Percentiles rank a stretch among this genome's conserved stretches.
These are phyloP conservation scores for Nannochloropsis salina DNA, from an alignment of 108 stramenopile genomes.

Conservation along the genomic window DNA sequence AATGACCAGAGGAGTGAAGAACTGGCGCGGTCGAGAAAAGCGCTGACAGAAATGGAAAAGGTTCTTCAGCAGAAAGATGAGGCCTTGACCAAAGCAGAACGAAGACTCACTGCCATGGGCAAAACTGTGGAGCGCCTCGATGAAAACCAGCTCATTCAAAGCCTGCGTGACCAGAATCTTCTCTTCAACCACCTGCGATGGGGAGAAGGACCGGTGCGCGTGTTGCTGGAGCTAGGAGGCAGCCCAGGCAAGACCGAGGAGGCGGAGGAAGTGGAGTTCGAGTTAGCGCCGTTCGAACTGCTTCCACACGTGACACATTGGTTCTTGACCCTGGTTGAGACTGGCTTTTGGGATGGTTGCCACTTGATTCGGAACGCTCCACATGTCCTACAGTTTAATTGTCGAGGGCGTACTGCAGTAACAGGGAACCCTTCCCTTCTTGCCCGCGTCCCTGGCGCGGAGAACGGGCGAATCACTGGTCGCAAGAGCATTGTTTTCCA, in stretches of 20 bases:
- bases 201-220: background rate
- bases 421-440: background rate
- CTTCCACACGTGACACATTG: background rate
- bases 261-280: background rate
- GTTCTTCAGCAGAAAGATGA: background rate
- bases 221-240: background rate
- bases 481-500: background rate
- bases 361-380: background rate
- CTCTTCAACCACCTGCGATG: background rate
- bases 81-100: background rate
- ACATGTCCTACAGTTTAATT: background rate
- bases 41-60: background rate
- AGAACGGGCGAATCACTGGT: background rate
- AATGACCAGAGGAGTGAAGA: background rate
- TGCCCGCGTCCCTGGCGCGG: background rate
- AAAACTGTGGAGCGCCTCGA: background rate
- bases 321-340: conserved; percentile 11
- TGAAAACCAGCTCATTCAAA: background rate
- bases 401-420: background rate
- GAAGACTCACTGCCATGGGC: background rate
- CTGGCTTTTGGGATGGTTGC: background rate
- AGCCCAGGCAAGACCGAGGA: background rate
- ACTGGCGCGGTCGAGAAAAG: background rate
- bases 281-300: background rate
- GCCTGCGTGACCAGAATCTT: background rate